Base-by-base conservation (phyloP, 768 basidiomycete species). In the Rhodocollybia butyracea region DNA sequence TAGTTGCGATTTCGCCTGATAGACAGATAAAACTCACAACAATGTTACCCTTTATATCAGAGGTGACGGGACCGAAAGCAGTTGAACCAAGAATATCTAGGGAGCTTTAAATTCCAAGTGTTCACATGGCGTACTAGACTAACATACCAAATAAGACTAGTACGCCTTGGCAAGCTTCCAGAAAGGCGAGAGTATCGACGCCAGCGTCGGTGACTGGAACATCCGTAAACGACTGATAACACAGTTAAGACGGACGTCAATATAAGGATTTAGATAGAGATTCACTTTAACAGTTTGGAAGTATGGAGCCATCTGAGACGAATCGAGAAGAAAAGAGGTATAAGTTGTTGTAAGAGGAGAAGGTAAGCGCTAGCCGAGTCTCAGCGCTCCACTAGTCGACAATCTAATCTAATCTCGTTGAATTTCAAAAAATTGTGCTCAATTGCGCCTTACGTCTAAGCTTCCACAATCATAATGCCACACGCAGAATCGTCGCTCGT, bases 41-140 rank as follows among this genome's bases (percentile, higher is more conserved):
- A 71, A 98, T 97, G 74, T 99, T 99, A 29, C 94, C 92, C 54
- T 81, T 89, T 63, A 99, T 63, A 73, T 99, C 97, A 62, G 66
- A 79, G 71, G 93, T 86, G 17, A 99, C 97, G 34, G 87, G 76
- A 1, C 73, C 62, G 69, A 99, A 98, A 2, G 95, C 91, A 10
- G 86, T 70, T 48, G 88, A 90, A 61, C 91, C 93, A 51, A 97
- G 83, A 26, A 94, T 75, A 77, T 93, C 94, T 96, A 61, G 5
- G 19, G 50, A 53, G 31, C 32, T 26, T 45, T 15, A 31, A 36
- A 6, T 19, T 30, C 51, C 32, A 36, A 39, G 26, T 22, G 13
- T 52, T 36, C n/a, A 34, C 24, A 21, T 26, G 10, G 2, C 5
- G 12, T 12, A 45, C 26, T 36, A 46, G 26, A 54, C 31, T 26